These are phyloP conservation scores for Ilex aquifolium DNA, from an alignment of 257 asterid species.

Conservation along the genomic window DNA sequence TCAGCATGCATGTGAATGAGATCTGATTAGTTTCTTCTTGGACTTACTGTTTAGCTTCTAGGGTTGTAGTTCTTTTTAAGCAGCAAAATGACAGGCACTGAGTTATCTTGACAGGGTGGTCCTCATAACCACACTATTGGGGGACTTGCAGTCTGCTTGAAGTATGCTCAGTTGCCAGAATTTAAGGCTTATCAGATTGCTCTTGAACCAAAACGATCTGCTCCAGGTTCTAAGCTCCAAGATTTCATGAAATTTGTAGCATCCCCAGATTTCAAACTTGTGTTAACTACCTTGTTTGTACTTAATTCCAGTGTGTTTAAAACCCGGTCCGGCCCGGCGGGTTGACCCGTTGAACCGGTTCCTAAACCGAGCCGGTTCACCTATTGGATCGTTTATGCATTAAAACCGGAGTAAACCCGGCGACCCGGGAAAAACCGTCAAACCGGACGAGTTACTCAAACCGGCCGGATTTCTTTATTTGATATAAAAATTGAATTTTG, in stretches of 20 bases:
- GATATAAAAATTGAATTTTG: too few relatives aligned
- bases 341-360: too few relatives aligned
- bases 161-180: constrained; percentile 70
- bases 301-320: too few relatives aligned
- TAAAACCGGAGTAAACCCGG: too few relatives aligned
- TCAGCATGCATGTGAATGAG: background rate
- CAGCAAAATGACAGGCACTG: background rate
- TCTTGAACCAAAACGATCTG: constrained; percentile 62
- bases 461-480: too few relatives aligned
- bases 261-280: constrained; percentile 55
- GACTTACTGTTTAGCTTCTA: background rate
- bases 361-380: too few relatives aligned
- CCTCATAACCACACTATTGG: constrained; percentile 96
- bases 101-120: constrained; percentile 56
- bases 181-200: constrained; percentile 80
- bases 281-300: too few relatives aligned
- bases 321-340: too few relatives aligned
- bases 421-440: too few relatives aligned
- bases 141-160: constrained; percentile 81
- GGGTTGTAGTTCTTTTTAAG: background rate
- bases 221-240: constrained; percentile 68
- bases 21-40: background rate
- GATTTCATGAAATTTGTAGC: constrained; percentile 69
- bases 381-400: too few relatives aligned
- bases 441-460: too few relatives aligned